A percentile compares a stretch with the other conserved stretches of the same genome.
These are phyloP conservation scores for Echria macrotheca DNA, from an alignment of 495 filamentous ascomycete species.

Conservation along the genomic window DNA sequence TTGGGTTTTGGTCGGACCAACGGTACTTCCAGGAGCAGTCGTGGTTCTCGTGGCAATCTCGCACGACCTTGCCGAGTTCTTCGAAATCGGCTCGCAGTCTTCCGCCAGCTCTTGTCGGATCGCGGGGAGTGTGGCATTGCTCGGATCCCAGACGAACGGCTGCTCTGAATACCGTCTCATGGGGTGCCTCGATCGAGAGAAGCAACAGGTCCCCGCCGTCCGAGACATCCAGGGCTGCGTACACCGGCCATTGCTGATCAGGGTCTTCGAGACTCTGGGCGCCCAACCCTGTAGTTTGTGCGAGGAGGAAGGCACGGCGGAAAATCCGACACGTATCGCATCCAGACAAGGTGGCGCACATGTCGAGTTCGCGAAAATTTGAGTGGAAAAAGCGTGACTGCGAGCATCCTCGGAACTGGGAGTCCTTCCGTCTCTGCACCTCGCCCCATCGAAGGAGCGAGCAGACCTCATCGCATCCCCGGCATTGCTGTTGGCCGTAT, in stretches of 20 bases:
- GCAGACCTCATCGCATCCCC: conserved; percentile 20
- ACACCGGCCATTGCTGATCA: conserved; percentile 21
- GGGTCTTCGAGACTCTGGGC: conserved; percentile 13
- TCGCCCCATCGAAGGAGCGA: conserved; percentile 29
- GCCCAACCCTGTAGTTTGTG: conserved; percentile 23
- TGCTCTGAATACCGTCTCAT: conserved; percentile 13
- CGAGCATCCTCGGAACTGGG: conserved; percentile 17
- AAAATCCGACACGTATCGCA: conserved; percentile 26
- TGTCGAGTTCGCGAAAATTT: conserved; percentile 25
- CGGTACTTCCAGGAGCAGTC: conserved; percentile 26
- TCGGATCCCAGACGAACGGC: conserved; percentile 11
- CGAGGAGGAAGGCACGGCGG: conserved; percentile 24
- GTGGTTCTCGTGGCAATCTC: conserved; percentile 24
- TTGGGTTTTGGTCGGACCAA: conserved; percentile 27
- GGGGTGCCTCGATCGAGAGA: conserved; percentile 14
- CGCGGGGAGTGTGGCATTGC: neutral
- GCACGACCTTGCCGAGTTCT: conserved; percentile 17
- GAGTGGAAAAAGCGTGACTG: conserved; percentile 18
- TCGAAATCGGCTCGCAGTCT: conserved; percentile 19
- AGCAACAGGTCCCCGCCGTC: conserved; percentile 14
- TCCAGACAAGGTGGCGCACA: conserved; percentile 16
- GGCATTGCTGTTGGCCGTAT: conserved; percentile 22
- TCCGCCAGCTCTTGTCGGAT: conserved; percentile 9
- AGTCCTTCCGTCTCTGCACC: conserved; percentile 17
- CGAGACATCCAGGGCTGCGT: conserved; percentile 15